A percentile compares a stretch with the other conserved stretches of the same genome.
Conservation (phyloP, 805 yeast species). For the Danielia reshetovae region DNA sequence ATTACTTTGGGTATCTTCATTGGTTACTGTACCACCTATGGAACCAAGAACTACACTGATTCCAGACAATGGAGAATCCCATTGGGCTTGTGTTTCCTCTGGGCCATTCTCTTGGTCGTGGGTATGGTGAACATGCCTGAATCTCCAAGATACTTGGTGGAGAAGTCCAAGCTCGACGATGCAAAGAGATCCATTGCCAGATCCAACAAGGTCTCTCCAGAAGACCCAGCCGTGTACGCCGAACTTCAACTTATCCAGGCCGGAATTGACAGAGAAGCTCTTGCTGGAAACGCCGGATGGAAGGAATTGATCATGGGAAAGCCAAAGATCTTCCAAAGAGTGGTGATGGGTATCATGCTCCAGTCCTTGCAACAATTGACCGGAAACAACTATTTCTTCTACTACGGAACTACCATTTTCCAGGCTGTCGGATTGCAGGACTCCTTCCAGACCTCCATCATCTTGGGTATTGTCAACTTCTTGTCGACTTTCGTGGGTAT, state of each 20-base stretch:
- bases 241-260: constrained; percentile 55
- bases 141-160: constrained; percentile 62
- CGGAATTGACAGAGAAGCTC: constrained; percentile 56
- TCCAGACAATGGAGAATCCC: constrained; percentile 69
- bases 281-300: constrained; percentile 67
- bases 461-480: constrained; percentile 52
- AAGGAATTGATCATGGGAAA: constrained; percentile 57
- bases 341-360: constrained; percentile 53
- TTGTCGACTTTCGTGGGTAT: constrained; percentile 51
- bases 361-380: constrained; percentile 60
- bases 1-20: constrained; percentile 68
- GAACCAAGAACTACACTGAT: constrained; percentile 50
- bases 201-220: constrained; percentile 52
- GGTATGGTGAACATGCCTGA: constrained; percentile 65
- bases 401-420: constrained; percentile 56
- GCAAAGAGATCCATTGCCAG: constrained; percentile 54
- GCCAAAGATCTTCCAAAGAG: constrained; percentile 56
- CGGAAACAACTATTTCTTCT: constrained; percentile 64
- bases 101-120: constrained; percentile 44
- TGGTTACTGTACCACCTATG: constrained; percentile 66
- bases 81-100: constrained; percentile 44
- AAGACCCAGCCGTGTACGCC: constrained; percentile 50
- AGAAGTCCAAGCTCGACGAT: constrained; percentile 44
- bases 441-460: constrained; percentile 51
- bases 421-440: constrained; percentile 45